Evolutionary conservation across 2,329 filamentous ascomycete genomes (phyloP), one percentile per base, ranked within the genome.

Genomic region (Exophiala spinifera): DNA sequence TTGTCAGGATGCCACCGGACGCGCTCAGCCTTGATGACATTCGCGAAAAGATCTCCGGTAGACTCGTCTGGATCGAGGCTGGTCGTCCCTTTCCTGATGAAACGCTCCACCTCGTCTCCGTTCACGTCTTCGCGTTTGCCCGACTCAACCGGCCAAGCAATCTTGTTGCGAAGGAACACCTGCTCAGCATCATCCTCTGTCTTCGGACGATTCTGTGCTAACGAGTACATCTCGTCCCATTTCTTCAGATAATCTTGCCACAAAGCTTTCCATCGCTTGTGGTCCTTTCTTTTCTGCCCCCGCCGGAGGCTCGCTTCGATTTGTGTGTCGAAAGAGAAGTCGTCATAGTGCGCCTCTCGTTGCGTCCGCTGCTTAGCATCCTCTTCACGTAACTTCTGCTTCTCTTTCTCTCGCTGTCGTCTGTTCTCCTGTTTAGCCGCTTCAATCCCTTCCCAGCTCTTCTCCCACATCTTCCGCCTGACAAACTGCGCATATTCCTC

Each of bases 1-100:
- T 97, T 99, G 73, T 99, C 94, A 3, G 94, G 94, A 75, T 99
- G 94, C 94, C 94, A 99, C 14, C 91, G 80, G 15, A 97, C 85
- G 48, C 94, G 83, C 75, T 99, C 94, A 4, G 83, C 76, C 71
- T 95, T 96, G 49, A 97, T 76, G 4, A 80, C 69, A 42, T 78
- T 74, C 13, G 72, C 50, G 17, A 81, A 51, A 53, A 75, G 72
- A 4, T 62, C 53, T 20, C 46, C 23, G 8, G 58, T 61, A 42
- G 66, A 56, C 13, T 53, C 51, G 15, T 28, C 20, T 6, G 39
- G 63, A 19, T 56, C 51, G 20, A 46, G 51, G 15, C 49, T 45
- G 4, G 33, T 44, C 1, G 50, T 56, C 4, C 54, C 54, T 21
- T 78, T 74, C 1, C 81, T 75, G 64, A 94, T 84, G 66, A 96